A percentile compares a stretch with the other conserved stretches of the same genome.
Evolutionary conservation across 495 filamentous ascomycete genomes (phyloP).

Genomic region (Penicillium lagena): DNA sequence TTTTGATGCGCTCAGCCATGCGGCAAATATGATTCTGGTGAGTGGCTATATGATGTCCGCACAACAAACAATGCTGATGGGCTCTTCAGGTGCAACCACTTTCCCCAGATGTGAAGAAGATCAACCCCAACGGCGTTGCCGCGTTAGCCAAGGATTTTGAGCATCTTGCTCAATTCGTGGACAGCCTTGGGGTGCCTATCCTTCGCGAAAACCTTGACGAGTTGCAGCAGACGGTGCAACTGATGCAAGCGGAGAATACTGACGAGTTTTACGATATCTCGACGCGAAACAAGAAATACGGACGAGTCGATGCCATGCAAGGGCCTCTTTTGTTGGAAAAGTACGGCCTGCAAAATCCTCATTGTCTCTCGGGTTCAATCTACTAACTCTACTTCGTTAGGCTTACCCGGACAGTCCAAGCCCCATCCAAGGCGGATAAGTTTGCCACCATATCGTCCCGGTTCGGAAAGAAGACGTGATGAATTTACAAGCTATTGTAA

Average conservation of each 20-base stretch:
- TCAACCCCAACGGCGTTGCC: slow-evolving; percentile 78
- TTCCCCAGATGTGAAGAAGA: slow-evolving; percentile 68
- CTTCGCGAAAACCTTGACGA: slow-evolving; percentile 84
- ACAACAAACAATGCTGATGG: slow-evolving; percentile 3
- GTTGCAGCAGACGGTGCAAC: slow-evolving; percentile 78
- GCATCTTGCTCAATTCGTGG: slow-evolving; percentile 79
- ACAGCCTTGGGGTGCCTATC: slow-evolving; percentile 71
- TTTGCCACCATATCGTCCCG: slow-evolving; percentile 63
- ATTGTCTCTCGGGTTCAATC: neutral
- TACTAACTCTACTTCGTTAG: slow-evolving; percentile 39
- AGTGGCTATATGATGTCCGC: slow-evolving; percentile 5
- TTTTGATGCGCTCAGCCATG: slow-evolving; percentile 90
- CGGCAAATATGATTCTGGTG: slow-evolving; percentile 79
- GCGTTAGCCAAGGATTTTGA: slow-evolving; percentile 76
- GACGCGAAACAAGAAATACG: slow-evolving; percentile 84
- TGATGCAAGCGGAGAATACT: slow-evolving; percentile 82
- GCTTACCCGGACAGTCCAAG: slow-evolving; percentile 58
- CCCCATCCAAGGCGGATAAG: slow-evolving; percentile 51
- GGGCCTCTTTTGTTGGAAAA: slow-evolving; percentile 86
- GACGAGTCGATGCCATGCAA: slow-evolving; percentile 82
- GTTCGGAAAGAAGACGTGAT: slow-evolving; percentile 52
- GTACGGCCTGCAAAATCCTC: slow-evolving; percentile 34
- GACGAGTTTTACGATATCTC: slow-evolving; percentile 93
- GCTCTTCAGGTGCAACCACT: slow-evolving; percentile 66
- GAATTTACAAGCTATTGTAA: neutral